Conservation (phyloP, 2,329 filamentous ascomycete species). For the Ophiostoma quercus region DNA sequence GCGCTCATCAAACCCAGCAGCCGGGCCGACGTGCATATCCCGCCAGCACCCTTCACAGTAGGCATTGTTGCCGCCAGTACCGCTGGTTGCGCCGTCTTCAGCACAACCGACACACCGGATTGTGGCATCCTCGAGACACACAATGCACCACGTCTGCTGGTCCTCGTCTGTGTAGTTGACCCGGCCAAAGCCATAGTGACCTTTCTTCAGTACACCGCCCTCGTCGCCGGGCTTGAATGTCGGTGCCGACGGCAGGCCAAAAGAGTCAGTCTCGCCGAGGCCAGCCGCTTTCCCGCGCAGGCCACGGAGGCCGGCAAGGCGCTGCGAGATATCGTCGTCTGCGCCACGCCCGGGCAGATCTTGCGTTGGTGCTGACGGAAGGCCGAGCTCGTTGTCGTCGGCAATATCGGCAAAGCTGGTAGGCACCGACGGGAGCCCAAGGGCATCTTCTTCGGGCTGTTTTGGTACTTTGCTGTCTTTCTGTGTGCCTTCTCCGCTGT, state of each 20-base stretch:
- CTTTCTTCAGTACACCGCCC: slow-evolving; percentile 21
- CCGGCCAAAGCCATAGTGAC: slow-evolving; percentile 31
- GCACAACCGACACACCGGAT: slow-evolving; percentile 69
- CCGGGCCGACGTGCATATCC: slow-evolving; percentile 68
- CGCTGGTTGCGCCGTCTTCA: slow-evolving; percentile 41
- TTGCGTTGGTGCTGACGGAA: slow-evolving; percentile 16
- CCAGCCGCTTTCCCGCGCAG: slow-evolving; percentile 29
- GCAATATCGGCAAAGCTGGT: slow-evolving; percentile 46
- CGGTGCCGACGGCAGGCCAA: slow-evolving; percentile 47
- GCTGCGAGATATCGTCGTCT: slow-evolving; percentile 45
- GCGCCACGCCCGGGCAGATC: slow-evolving; percentile 31
- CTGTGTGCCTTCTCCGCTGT: neutral
- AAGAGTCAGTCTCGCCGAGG: slow-evolving; percentile 33
- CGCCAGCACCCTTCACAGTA: slow-evolving; percentile 77
- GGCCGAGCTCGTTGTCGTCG: slow-evolving; percentile 32
- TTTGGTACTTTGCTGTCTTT: neutral
- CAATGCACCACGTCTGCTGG: slow-evolving; percentile 71
- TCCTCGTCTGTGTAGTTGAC: slow-evolving; percentile 62
- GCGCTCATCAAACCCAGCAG: slow-evolving; percentile 64
- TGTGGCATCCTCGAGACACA: slow-evolving; percentile 73
- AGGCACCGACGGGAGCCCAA: slow-evolving; percentile 46
- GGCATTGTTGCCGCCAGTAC: slow-evolving; percentile 34
- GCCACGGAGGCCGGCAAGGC: slow-evolving; percentile 48
- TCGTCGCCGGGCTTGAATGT: slow-evolving; percentile 45
- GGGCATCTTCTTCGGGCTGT: slow-evolving; percentile 27